These are phyloP conservation scores for Coffea humblotiana DNA, from an alignment of 305 asterid genomes.

Conservation along the genomic window DNA sequence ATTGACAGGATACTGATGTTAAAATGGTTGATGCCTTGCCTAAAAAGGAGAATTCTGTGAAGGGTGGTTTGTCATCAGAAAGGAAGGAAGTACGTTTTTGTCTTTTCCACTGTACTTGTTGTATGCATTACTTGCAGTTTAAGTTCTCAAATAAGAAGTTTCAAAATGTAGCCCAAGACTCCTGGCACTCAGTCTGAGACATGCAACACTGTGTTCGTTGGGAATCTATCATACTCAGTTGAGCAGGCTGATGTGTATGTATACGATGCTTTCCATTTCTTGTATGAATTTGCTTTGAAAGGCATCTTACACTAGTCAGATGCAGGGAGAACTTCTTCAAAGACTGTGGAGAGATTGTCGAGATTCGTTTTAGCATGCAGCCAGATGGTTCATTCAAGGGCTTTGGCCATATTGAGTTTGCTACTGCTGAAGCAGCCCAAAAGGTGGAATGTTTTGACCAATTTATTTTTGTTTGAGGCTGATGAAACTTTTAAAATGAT, in stretches of 20 bases:
- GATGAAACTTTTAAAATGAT: too few relatives aligned
- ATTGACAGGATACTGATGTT: slow-evolving; percentile 40
- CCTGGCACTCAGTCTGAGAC: slow-evolving; percentile 43
- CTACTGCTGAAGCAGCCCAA: slow-evolving; percentile 59
- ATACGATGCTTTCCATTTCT: neutral
- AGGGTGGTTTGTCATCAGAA: slow-evolving; percentile 12
- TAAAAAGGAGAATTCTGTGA: neutral
- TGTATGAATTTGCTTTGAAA: neutral
- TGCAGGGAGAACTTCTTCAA: slow-evolving; percentile 73
- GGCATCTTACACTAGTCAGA: neutral
- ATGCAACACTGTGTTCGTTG: slow-evolving; percentile 67
- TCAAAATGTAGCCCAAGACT: slow-evolving; percentile 46
- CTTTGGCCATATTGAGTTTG: slow-evolving; percentile 83
- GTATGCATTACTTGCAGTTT: neutral
- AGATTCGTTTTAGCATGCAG: slow-evolving; percentile 55
- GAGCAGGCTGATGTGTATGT: slow-evolving; percentile 70
- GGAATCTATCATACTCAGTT: slow-evolving; percentile 65
- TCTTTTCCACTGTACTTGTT: neutral
- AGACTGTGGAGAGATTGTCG: slow-evolving; percentile 64
- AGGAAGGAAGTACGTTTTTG: slow-evolving; percentile 37
- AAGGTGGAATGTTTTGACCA: slow-evolving; percentile 35
- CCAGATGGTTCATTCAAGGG: slow-evolving; percentile 67
- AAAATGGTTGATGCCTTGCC: slow-evolving; percentile 39
- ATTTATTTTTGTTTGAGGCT: too few relatives aligned
- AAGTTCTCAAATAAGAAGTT: slow-evolving; percentile 1